These are phyloP conservation scores for Sporothrix mexicana DNA, from an alignment of 2,329 filamentous ascomycete genomes.

Conservation along the genomic window DNA sequence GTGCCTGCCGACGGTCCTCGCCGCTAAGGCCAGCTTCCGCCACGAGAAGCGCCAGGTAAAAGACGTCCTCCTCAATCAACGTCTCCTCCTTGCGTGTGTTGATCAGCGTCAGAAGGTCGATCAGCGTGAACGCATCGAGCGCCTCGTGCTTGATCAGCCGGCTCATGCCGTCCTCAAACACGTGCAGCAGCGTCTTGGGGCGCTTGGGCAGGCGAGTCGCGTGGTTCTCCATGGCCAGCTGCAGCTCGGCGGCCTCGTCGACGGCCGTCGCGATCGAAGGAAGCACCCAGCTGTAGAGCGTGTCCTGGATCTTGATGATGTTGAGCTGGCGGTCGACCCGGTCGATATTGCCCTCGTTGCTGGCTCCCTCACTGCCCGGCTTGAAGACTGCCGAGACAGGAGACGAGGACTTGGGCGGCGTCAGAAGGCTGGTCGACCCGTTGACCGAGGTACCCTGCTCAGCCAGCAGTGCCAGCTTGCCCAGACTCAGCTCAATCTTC, in stretches of 20 bases:
- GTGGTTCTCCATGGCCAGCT: slow-evolving; percentile 75
- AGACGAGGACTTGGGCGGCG: slow-evolving; percentile 26
- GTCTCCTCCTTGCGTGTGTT: slow-evolving; percentile 50
- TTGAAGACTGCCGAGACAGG: not conserved
- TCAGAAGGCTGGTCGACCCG: slow-evolving; percentile 29
- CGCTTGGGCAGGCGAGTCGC: slow-evolving; percentile 61
- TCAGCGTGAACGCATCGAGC: slow-evolving; percentile 67
- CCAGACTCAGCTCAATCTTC: slow-evolving; percentile 88
- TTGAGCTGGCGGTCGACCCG: slow-evolving; percentile 68
- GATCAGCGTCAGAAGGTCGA: slow-evolving; percentile 82
- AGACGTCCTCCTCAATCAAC: slow-evolving; percentile 69
- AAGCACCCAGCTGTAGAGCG: slow-evolving; percentile 72
- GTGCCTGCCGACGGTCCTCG: slow-evolving; percentile 64
- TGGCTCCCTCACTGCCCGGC: not conserved
- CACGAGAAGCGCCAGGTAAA: slow-evolving; percentile 73
- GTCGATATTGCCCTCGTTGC: slow-evolving; percentile 48
- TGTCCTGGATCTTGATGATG: slow-evolving; percentile 79
- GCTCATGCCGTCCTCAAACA: slow-evolving; percentile 74
- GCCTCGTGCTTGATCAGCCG: slow-evolving; percentile 74
- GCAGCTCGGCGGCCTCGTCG: slow-evolving; percentile 77
- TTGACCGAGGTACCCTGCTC: slow-evolving; percentile 51
- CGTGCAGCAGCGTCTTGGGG: slow-evolving; percentile 68
- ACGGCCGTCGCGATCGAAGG: slow-evolving; percentile 73
- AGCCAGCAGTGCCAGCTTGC: slow-evolving; percentile 79
- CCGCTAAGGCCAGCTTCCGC: slow-evolving; percentile 60